Evolutionary conservation across 2,329 filamentous ascomycete genomes (phyloP).

Genomic region (Allantophomopsis lycopodina): DNA sequence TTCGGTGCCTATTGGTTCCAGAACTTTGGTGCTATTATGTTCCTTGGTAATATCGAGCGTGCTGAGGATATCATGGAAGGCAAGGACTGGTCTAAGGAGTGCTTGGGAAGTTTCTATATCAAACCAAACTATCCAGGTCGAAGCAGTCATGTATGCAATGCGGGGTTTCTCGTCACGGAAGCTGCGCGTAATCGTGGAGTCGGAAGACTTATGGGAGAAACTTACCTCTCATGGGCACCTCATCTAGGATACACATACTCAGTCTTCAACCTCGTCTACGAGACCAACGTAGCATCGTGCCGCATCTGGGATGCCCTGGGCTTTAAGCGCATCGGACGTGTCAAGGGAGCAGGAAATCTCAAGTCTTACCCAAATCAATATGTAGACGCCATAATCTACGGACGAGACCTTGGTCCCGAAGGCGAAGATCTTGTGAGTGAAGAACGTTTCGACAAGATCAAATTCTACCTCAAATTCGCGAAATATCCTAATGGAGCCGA

Average conservation of each 20-base stretch:
- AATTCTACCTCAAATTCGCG: slow-evolving; percentile 88
- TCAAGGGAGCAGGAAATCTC: slow-evolving; percentile 39
- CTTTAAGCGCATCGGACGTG: slow-evolving; percentile 58
- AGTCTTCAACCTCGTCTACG: slow-evolving; percentile 64
- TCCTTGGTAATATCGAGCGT: slow-evolving; percentile 48
- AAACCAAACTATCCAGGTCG: slow-evolving; percentile 65
- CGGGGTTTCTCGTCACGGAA: slow-evolving; percentile 40
- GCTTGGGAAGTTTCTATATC: slow-evolving; percentile 59
- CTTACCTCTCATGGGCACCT: slow-evolving; percentile 42
- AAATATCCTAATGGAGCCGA: slow-evolving; percentile 90
- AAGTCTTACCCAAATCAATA: slow-evolving; percentile 34
- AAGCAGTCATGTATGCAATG: slow-evolving; percentile 61
- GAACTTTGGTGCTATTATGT: slow-evolving; percentile 59
- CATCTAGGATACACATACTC: slow-evolving; percentile 56
- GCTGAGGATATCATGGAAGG: slow-evolving; percentile 31
- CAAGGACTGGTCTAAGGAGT: slow-evolving; percentile 50
- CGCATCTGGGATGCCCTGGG: slow-evolving; percentile 63
- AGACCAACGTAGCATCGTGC: slow-evolving; percentile 59
- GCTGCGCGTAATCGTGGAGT: slow-evolving; percentile 39
- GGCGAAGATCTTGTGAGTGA: slow-evolving; percentile 78
- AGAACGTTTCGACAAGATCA: slow-evolving; percentile 97
- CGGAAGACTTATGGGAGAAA: slow-evolving; percentile 40
- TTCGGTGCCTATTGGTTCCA: slow-evolving; percentile 64
- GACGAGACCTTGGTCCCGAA: slow-evolving; percentile 41
- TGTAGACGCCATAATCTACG: slow-evolving; percentile 47